Percentiles rank a stretch among this genome's conserved stretches.
phyloP scores from a whole-genome alignment of 441 rosid genomes.

The Cnidoscolus chayamansa region DNA sequence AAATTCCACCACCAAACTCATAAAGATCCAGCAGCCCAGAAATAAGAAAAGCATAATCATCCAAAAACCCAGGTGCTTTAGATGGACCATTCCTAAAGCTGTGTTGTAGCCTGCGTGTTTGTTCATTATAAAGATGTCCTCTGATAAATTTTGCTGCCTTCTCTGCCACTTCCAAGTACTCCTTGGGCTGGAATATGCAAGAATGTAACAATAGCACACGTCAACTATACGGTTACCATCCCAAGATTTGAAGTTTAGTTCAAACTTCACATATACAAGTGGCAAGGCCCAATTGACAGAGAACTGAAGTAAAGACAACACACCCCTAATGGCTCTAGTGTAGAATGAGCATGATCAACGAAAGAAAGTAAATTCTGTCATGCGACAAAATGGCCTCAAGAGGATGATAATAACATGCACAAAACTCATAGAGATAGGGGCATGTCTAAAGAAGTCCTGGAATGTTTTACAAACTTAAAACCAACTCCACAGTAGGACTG shows the following conservation, averaged over 20 bases:
- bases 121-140: slow-evolving; percentile 58
- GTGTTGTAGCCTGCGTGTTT: slow-evolving; percentile 63
- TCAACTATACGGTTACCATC: neutral
- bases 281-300: neutral
- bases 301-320: neutral
- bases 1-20: slow-evolving; percentile 59
- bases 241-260: slow-evolving; percentile 2
- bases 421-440: neutral
- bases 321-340: neutral
- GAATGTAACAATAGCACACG: neutral
- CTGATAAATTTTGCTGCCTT: slow-evolving; percentile 78
- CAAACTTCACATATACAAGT: neutral
- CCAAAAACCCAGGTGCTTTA: slow-evolving; percentile 88
- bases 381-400: neutral
- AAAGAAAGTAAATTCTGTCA: neutral
- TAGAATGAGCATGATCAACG: neutral
- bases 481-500: neutral
- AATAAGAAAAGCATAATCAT: slow-evolving; percentile 92
- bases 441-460: neutral
- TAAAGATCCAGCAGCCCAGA: slow-evolving; percentile 79
- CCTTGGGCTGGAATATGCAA: slow-evolving; percentile 57
- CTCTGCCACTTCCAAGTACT: slow-evolving; percentile 76
- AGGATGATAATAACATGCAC: neutral
- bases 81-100: slow-evolving; percentile 88
- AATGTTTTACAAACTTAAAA: neutral